These are phyloP conservation scores for Mortierella polycephala DNA, from an alignment of 371 early-diverging fungal genomes.

Conservation along the genomic window DNA sequence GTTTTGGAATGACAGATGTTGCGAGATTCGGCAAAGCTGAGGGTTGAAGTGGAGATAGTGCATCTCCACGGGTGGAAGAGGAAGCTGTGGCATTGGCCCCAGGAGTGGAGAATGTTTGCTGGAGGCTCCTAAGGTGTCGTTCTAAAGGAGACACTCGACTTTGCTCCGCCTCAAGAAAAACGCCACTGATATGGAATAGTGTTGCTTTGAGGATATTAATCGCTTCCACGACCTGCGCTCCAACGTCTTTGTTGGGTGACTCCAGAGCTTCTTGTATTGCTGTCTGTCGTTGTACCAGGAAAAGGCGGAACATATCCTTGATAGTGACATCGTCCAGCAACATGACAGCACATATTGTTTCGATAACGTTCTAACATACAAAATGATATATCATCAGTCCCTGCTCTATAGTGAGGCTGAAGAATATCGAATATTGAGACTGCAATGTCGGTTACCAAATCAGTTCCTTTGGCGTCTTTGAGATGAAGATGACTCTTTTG, in stretches of 20 bases:
- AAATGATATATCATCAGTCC: not conserved
- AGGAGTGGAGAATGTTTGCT: constrained; percentile 39
- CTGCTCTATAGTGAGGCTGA: too few species aligned
- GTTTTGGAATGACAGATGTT: constrained; percentile 58
- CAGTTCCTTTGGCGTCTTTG: constrained; percentile 55
- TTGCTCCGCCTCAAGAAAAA: constrained; percentile 49
- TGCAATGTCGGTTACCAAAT: constrained; percentile 57
- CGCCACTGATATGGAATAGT: constrained; percentile 53
- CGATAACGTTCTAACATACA: constrained; percentile 54
- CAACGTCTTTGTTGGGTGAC: constrained; percentile 14
- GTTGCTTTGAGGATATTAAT: constrained; percentile 59
- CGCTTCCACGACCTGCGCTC: constrained; percentile 33
- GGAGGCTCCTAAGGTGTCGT: constrained; percentile 34
- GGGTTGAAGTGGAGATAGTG: constrained; percentile 14
- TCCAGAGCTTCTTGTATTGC: constrained; percentile 56
- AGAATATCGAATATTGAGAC: too few species aligned
- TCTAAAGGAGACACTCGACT: constrained; percentile 22
- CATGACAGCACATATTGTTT: constrained; percentile 71
- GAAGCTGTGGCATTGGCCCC: not conserved
- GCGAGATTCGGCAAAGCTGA: constrained; percentile 14
- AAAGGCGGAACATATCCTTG: constrained; percentile 53
- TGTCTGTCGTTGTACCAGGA: constrained; percentile 57
- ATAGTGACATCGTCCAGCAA: constrained; percentile 65
- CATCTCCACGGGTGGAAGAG: constrained; percentile 1
- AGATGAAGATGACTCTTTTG: constrained; percentile 68